These are phyloP conservation scores for Pythium aquatile DNA, from an alignment of 352 stramenopile species.

Conservation along the genomic window DNA sequence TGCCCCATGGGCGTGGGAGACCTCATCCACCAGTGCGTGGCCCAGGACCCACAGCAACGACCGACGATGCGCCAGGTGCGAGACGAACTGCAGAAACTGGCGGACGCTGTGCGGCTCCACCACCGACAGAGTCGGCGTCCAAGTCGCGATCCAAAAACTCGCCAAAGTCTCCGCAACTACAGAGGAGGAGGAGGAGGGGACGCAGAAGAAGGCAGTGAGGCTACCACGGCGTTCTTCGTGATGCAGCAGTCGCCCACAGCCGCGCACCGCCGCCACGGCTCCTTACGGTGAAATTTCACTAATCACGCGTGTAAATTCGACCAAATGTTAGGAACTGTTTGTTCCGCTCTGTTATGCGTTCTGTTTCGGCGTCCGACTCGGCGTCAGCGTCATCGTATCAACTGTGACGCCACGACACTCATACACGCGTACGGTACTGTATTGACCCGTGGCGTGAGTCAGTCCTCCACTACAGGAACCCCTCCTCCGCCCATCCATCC, in stretches of 20 bases:
- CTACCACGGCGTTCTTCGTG: conserved; percentile 11
- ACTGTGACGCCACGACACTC: too few species aligned
- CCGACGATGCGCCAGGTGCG: conserved; percentile 12
- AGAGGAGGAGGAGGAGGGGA: neutral
- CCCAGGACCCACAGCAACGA: conserved; percentile 5
- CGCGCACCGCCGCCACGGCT: neutral
- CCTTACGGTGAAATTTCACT: too few species aligned
- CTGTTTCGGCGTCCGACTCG: neutral
- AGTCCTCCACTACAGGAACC: too few species aligned
- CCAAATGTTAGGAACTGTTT: neutral
- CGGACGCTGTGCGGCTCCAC: conserved; percentile 5
- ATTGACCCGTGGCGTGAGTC: too few species aligned
- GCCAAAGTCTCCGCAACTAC: neutral
- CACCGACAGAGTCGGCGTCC: conserved; percentile 4
- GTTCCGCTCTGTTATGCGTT: neutral
- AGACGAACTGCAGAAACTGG: conserved; percentile 10
- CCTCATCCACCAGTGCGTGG: conserved; percentile 20
- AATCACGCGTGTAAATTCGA: neutral
- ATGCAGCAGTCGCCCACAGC: conserved; percentile 12
- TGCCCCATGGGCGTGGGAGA: conserved; percentile 15
- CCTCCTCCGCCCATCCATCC: too few species aligned
- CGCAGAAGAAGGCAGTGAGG: too few species aligned
- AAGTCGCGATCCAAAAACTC: neutral
- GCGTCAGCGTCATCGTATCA: too few species aligned
- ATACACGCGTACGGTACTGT: too few species aligned